Evolutionary conservation across 2,329 filamentous ascomycete species (phyloP), one percentile per base, ranked within the genome.

Genomic region (Claviceps purpurea): DNA sequence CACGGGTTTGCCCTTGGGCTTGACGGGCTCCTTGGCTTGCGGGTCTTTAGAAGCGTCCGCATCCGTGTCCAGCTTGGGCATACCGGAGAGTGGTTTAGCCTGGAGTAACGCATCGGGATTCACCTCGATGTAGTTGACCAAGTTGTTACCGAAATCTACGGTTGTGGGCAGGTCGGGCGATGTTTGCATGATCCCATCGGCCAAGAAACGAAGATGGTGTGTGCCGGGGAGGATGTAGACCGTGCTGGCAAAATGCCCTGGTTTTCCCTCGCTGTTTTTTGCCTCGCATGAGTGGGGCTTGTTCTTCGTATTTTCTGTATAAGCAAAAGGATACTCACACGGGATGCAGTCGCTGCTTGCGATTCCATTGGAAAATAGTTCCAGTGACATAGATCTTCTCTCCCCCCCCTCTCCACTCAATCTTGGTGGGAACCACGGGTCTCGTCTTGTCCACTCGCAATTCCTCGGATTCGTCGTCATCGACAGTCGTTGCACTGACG

Each of bases 91-190:
- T 34, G 59, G 56, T 47, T 67, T 57, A 22, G 60, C 57, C n/a
- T 56, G 61, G 26, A 65, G 63, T 11, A 74, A 73, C 34, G 83
- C 69, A 62, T 90, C 85, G 39, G 87, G 81, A 61, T 79, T 87
- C 56, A 97, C 87, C 71, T 98, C 93, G 63, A 98, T 88, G 66
- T 97, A 98, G 70, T 98, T 98, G 69, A 98, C 91, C 18, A 98
- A 76, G 64, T 95, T 95, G 71, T 97, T 97, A 57, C 89, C 94
- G 66, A 94, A 96, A 67, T 98, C 93, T 54, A 98, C 93, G 1
- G 93, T 95, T 0, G 93, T 97, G 14, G 93, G 91, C 52, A 96
- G 75, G 57, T 86, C 81, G 55, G 87, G 82, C 16, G 89, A 93
- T 14, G 89, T 93, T 64, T 85, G 81, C 89, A 96, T 95, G 62